These are phyloP conservation scores for Thinopyrum obtusiflorum DNA, from an alignment of 202 grass and related monocot species.

Conservation along the genomic window DNA sequence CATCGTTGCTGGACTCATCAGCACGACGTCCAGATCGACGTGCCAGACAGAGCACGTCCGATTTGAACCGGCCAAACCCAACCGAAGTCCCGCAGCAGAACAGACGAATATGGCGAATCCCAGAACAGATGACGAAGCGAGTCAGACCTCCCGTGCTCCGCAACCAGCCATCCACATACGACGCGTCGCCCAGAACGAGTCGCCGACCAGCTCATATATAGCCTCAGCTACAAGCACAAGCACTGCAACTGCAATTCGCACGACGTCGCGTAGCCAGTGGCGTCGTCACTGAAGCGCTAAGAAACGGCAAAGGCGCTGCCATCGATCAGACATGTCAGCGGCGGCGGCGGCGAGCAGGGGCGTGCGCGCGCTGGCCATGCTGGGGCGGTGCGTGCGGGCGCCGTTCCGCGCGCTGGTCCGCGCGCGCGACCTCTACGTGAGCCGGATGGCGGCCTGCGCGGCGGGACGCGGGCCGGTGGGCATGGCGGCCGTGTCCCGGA, in stretches of 20 bases:
- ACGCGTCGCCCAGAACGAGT: slow-evolving; percentile 6
- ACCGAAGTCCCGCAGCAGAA: neutral
- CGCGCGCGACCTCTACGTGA: slow-evolving; percentile 63
- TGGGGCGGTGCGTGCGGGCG: slow-evolving; percentile 47
- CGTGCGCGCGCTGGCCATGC: slow-evolving; percentile 25
- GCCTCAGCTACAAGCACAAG: neutral
- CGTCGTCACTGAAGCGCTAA: neutral
- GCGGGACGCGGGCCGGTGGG: slow-evolving; percentile 22
- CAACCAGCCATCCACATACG: no score
- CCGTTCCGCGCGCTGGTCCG: slow-evolving; percentile 45
- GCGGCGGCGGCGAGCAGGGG: slow-evolving; percentile 23
- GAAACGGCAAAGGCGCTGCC: neutral
- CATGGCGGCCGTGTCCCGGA: slow-evolving; percentile 36
- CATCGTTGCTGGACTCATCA: neutral
- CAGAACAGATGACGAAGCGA: neutral
- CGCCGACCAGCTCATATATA: neutral
- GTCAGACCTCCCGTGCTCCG: slow-evolving; percentile 2
- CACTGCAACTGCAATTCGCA: neutral
- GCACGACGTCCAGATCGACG: neutral
- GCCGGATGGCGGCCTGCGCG: slow-evolving; percentile 34
- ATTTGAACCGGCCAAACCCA: slow-evolving; percentile 30
- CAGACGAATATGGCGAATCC: no score
- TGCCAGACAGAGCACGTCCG: neutral
- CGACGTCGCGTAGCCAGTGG: neutral
- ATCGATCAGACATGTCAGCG: neutral